Evolutionary conservation across 1,284 basidiomycete genomes (phyloP).

Genomic region (Macrocybe sp.): DNA sequence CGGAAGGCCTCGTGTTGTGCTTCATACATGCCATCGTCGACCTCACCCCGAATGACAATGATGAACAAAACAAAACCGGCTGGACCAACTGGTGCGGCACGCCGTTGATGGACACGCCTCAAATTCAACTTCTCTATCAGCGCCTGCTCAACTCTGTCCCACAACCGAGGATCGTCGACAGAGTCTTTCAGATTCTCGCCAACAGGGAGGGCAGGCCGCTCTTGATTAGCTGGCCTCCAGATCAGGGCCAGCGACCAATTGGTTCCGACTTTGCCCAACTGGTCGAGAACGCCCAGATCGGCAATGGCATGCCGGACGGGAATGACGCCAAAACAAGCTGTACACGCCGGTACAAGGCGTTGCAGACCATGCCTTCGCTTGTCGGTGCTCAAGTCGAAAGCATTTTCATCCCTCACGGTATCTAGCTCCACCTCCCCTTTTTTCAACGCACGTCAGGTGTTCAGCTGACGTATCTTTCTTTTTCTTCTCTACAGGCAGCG

Average conservation of each 20-base stretch:
- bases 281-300: constrained; percentile 75
- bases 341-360: constrained; percentile 85
- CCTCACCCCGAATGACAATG: constrained; percentile 77
- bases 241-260: constrained; percentile 57
- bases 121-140: constrained; percentile 54
- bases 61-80: constrained; percentile 66
- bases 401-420: constrained; percentile 92
- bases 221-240: constrained; percentile 87
- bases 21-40: constrained; percentile 91
- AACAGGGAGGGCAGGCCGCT: constrained; percentile 53
- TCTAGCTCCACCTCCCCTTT: constrained; percentile 31
- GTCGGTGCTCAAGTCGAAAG: constrained; percentile 73
- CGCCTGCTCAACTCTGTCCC: constrained; percentile 51
- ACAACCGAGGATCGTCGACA: constrained; percentile 41
- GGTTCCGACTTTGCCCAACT: constrained; percentile 82
- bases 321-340: constrained; percentile 87
- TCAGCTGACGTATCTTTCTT: constrained; percentile 24
- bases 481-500: constrained; percentile 49
- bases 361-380: constrained; percentile 65
- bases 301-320: constrained; percentile 39
- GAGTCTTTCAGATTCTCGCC: constrained; percentile 81
- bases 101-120: constrained; percentile 47
- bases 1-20: constrained; percentile 86
- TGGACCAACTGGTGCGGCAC: constrained; percentile 98
- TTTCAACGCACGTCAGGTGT: constrained; percentile 16